These are phyloP conservation scores for Didymella segeticola DNA, from an alignment of 2,329 filamentous ascomycete species.

Conservation along the genomic window DNA sequence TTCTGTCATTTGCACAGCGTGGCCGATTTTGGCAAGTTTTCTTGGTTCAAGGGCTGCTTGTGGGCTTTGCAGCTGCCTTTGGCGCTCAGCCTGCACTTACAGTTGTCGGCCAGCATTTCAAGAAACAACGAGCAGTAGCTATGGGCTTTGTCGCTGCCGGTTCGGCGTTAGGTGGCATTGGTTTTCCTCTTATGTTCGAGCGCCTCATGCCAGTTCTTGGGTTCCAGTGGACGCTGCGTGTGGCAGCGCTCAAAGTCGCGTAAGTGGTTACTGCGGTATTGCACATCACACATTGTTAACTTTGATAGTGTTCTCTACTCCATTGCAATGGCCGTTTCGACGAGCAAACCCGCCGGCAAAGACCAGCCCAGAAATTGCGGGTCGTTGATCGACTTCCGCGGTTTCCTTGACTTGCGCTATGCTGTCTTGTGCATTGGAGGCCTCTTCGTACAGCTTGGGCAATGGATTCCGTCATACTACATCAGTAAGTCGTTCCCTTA, in stretches of 20 bases:
- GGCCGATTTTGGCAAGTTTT: conserved; percentile 52
- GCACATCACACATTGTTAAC: conserved; percentile 54
- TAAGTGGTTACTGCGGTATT: conserved; percentile 47
- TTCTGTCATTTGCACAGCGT: conserved; percentile 33
- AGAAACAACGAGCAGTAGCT: conserved; percentile 49
- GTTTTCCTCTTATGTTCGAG: conserved; percentile 64
- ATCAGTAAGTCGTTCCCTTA: conserved; percentile 44
- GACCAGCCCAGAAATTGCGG: conserved; percentile 27
- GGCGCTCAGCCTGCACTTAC: conserved; percentile 52
- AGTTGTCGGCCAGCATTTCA: conserved; percentile 54
- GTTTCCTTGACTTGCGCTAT: conserved; percentile 40
- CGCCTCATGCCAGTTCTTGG: conserved; percentile 62
- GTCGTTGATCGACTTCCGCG: conserved; percentile 44
- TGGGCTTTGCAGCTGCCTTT: conserved; percentile 53
- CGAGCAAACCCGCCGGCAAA: conserved; percentile 23
- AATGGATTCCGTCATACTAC: conserved; percentile 42
- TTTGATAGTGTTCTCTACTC: conserved; percentile 57
- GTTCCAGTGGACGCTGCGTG: conserved; percentile 67
- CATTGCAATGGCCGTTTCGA: conserved; percentile 46
- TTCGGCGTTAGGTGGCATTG: conserved; percentile 54
- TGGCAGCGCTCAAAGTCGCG: conserved; percentile 62
- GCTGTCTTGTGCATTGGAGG: conserved; percentile 39
- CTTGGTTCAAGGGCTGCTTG: conserved; percentile 54
- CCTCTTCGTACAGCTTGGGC: conserved; percentile 39
- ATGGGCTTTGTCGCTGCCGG: conserved; percentile 54